phyloP scores from a whole-genome alignment of 768 basidiomycete species.

The Tephrocybe sp. region DNA sequence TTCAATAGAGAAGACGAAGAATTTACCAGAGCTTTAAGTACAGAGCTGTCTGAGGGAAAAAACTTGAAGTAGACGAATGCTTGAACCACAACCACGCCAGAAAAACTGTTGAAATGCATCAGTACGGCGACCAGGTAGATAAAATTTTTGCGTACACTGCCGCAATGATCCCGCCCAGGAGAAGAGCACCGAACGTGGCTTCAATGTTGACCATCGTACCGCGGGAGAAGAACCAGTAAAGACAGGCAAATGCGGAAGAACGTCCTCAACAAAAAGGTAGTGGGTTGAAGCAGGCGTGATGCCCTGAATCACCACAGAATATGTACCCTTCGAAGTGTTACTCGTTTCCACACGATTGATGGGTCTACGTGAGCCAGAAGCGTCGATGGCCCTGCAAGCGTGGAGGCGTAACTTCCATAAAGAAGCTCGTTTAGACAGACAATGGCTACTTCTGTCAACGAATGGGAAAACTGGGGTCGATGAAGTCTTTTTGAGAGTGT shows the following conservation, averaged over 20 bases:
- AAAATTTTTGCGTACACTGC: slow-evolving; percentile 29
- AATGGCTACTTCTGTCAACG: too few species aligned
- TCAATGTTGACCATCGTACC: slow-evolving; percentile 20
- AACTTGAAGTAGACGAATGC: slow-evolving; percentile 38
- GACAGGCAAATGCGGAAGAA: background rate
- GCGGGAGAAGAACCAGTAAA: background rate
- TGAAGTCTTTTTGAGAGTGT: too few species aligned
- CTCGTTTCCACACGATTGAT: background rate
- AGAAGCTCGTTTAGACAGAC: too few species aligned
- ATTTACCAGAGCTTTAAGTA: slow-evolving; percentile 35
- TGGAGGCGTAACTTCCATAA: background rate
- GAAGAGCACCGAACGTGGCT: slow-evolving; percentile 39
- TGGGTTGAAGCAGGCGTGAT: background rate
- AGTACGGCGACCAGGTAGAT: background rate
- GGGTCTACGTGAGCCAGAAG: background rate
- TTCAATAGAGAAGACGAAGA: background rate
- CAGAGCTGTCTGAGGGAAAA: slow-evolving; percentile 30
- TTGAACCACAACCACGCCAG: slow-evolving; percentile 41
- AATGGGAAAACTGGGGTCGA: too few species aligned
- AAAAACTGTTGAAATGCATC: slow-evolving; percentile 29
- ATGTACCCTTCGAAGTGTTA: background rate
- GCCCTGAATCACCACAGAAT: background rate
- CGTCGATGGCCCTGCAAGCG: background rate
- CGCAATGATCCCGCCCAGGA: slow-evolving; percentile 40
- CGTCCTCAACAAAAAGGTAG: background rate